Base-by-base conservation (phyloP, 805 yeast genomes). In the Yarrowia sp. region DNA sequence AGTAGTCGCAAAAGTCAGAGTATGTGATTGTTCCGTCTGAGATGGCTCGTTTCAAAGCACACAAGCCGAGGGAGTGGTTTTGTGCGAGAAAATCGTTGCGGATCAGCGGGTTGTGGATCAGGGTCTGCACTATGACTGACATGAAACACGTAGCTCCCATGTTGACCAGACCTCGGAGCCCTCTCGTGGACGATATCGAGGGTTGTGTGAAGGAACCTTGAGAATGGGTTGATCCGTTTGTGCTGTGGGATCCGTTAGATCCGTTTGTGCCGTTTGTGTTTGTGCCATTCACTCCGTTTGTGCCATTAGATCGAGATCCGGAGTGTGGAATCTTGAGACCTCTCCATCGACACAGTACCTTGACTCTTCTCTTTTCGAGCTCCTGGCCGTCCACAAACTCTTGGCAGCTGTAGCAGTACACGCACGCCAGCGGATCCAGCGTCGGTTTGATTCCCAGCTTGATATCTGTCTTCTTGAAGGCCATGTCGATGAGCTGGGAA, bases 91-190 rank as follows among this genome's bases (percentile, higher is more conserved):
- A 92, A 72, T 88, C 89, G 74, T 87, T 85, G 70, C 94, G 85
- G 52, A 95, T 84, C 69, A 91, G 82, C 8, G 99, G 98, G 75
- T 95, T 95, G 77, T 95, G 99, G 52, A 95, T 81, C 65, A 94
- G 79, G 0, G 96, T 86, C 79, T 95, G 99, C 49, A 95, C 79
- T n/a, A 93, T 87, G 45, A 94, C 89, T 73, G 97, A 90, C 91
- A 95, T 94, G 80, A 92, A 95, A 80, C 99, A 95, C 0, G 99
- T 95, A 0, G 99, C 90, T 0, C 99, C 99, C 88, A 94, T 87
- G 77, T 94, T 94, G 65, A 92, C 88, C 73, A 95, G 86, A 3
- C 99, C 99, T 66, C 90, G 84, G 22, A 95, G 80, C 0, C 98
- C 98, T n/a, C 87, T 84, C 7, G 86, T 82, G 0, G 93, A 59